Conservation (phyloP, 768 basidiomycete species). For the Mycena kentingensis region DNA sequence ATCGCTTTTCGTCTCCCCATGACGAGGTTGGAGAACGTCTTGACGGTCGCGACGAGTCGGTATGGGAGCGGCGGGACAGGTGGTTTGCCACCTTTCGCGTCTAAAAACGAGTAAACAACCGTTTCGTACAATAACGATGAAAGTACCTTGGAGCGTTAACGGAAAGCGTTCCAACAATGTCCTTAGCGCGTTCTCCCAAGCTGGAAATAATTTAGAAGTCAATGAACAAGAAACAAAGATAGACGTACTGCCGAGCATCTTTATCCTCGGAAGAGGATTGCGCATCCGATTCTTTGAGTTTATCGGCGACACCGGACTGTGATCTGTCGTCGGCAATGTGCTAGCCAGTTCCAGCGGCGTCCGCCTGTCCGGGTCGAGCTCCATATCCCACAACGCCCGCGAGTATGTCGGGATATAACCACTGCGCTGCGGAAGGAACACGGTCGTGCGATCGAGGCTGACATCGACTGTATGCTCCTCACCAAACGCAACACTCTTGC, state of each 20-base stretch:
- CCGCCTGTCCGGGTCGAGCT: constrained; percentile 8
- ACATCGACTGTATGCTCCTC: constrained; percentile 57
- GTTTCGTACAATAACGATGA: not conserved
- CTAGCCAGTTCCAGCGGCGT: not conserved
- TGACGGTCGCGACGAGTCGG: constrained; percentile 35
- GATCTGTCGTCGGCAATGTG: not conserved
- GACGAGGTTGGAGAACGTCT: constrained; percentile 39
- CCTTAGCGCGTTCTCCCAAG: constrained; percentile 32
- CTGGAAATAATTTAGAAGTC: constrained; percentile 8
- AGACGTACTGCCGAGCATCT: constrained; percentile 14
- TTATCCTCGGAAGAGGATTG: constrained; percentile 13
- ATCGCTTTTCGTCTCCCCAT: constrained; percentile 54
- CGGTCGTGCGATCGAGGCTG: constrained; percentile 51
- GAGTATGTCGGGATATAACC: constrained; percentile 36
- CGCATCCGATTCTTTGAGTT: constrained; percentile 15
- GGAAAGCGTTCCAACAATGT: constrained; percentile 42
- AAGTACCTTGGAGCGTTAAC: constrained; percentile 43
- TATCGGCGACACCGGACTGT: not conserved
- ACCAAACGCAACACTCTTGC: constrained; percentile 36
- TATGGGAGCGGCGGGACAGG: constrained; percentile 39
- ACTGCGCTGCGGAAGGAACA: constrained; percentile 36
- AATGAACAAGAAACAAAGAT: not conserved
- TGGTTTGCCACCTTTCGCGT: constrained; percentile 28
- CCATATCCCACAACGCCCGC: constrained; percentile 42
- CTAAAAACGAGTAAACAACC: constrained; percentile 19